Base-by-base conservation (phyloP, 805 yeast genomes). In the Ogataea nonfermentans region DNA sequence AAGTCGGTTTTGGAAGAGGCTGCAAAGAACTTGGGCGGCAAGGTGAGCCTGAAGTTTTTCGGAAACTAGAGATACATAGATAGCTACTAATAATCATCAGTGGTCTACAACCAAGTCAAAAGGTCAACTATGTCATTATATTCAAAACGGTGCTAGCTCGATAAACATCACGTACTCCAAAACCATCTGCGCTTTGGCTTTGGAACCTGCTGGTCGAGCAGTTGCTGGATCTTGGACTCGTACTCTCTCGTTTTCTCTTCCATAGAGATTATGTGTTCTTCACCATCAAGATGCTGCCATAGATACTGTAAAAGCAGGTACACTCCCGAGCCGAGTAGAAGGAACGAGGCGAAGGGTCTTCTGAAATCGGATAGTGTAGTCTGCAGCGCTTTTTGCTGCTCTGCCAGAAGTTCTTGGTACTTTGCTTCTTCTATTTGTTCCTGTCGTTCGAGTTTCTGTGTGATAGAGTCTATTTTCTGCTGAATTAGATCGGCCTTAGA, bases 1-100 rank as follows among this genome's bases (percentile, higher is more conserved):
- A 87, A 87, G 73, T 63, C 74, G 17, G 72, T 72, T n/a, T 63
- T 86, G 34, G 57, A 61, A 28, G 86, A 70, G 16, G 69, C 66
- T 51, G 83, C 83, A 41, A 66, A 68, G 53, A 75, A 73, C 53
- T 65, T 78, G 46, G 61, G 68, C 34, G 74, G 69, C 31, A 63
- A 76, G 15, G 82, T 85, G 52, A 71, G 42, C 20, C 42, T 47
- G 32, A 47, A 44, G 28, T 53, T 39, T 43, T 49, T 53, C 25
- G 48, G 47, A 12, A 19, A 19, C 8, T 19, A 19, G 22, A 19
- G 22, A 19, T 19, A 10, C 23, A 19, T 26, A 20, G 24, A 28
- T 13, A 2, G 13, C 9, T 22, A 19, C 13, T n/a, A 4, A 26
- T 10, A 9, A 30, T 16, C 16, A n/a, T 11, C 17, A 8, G 12